These are phyloP conservation scores for Emergomyces pasteurianus DNA, from an alignment of 2,329 filamentous ascomycete genomes.

Conservation along the genomic window DNA sequence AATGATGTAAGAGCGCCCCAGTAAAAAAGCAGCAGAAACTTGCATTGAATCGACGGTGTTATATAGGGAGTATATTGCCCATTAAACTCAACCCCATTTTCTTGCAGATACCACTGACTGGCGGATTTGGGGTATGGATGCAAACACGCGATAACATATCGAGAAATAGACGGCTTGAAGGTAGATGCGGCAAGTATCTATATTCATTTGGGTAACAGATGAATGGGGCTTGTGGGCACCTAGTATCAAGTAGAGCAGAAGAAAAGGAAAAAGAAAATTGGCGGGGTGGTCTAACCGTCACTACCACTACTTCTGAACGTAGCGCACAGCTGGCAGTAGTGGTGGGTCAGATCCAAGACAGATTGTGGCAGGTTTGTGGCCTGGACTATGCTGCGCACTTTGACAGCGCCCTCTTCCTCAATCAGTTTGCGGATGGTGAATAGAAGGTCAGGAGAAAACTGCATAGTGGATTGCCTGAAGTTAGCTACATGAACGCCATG, in stretches of 20 bases:
- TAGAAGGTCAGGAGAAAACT: slow-evolving; percentile 85
- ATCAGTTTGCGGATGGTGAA: slow-evolving; percentile 84
- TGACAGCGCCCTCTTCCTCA: slow-evolving; percentile 94
- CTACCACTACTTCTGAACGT: slow-evolving; percentile 91
- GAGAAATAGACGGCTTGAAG: background rate
- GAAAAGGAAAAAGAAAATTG: background rate
- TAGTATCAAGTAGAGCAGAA: no score
- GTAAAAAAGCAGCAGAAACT: background rate
- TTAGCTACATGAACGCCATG: no score
- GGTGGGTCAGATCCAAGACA: slow-evolving; percentile 86
- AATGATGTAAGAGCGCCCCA: background rate
- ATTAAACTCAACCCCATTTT: slow-evolving; percentile 1
- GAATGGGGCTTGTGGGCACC: slow-evolving; percentile 1
- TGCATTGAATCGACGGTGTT: slow-evolving; percentile 3
- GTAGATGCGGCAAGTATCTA: background rate
- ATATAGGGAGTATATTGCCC: slow-evolving; percentile 6
- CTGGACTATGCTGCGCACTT: slow-evolving; percentile 93
- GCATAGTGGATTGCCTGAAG: background rate
- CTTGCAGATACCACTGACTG: slow-evolving; percentile 1
- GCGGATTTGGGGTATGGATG: background rate
- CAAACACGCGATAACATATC: background rate
- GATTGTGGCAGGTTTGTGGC: slow-evolving; percentile 87
- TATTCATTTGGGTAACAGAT: slow-evolving; percentile 8
- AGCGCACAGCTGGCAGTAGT: slow-evolving; percentile 88
- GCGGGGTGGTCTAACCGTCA: slow-evolving; percentile 50